Base-by-base conservation (phyloP, 257 asterid genomes). In the Knoxia roxburghii region DNA sequence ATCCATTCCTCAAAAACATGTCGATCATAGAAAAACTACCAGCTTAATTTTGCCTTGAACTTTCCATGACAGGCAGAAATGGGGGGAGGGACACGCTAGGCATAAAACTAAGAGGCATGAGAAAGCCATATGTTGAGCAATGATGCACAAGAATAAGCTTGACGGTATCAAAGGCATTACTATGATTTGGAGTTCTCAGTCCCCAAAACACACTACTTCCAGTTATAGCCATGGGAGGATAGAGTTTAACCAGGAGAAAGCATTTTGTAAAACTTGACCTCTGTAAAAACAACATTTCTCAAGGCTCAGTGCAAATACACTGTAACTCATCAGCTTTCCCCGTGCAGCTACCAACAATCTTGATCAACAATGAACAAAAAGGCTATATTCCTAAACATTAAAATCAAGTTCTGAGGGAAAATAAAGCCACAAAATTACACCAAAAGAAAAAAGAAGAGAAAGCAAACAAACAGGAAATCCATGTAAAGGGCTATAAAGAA, bases 391-490 rank as follows among this genome's bases (percentile, higher is more conserved):
- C 53, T 24, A 52, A 15, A 26, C 56, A 58, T 20, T 39, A 56
- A 68, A 29, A 67, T 5, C 27, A 3, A 24, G 6, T 50, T 17
- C 20, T 1, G 29, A 18, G 60, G 23, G 49, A 33, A 15, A 14
- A 13, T 23, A 39, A 48, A 48, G 58, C 24, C 32, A 57, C 5
- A 21, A 35, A 15, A n/a, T n/a, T n/a, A 21, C 15, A 33, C n/a
- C 9, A 26, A 57, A 14, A 48, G 14, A 29, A 12, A 24, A 26
- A 20, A 35, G 24, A 24, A 56, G 17, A 37, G n/a, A 13, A 29
- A 69, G 61, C 18, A 4, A 9, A n/a, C 10, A 68, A 60, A 1
- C 18, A 39, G 23, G 68, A 58, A 78, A 35, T 23, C 55, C 41
- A 18, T 58, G 49, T 30, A 67, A 35, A 46, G 56, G 68, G 57